These are phyloP conservation scores for Hirsutella rhossiliensis DNA, from an alignment of 2,329 filamentous ascomycete species.

Conservation along the genomic window DNA sequence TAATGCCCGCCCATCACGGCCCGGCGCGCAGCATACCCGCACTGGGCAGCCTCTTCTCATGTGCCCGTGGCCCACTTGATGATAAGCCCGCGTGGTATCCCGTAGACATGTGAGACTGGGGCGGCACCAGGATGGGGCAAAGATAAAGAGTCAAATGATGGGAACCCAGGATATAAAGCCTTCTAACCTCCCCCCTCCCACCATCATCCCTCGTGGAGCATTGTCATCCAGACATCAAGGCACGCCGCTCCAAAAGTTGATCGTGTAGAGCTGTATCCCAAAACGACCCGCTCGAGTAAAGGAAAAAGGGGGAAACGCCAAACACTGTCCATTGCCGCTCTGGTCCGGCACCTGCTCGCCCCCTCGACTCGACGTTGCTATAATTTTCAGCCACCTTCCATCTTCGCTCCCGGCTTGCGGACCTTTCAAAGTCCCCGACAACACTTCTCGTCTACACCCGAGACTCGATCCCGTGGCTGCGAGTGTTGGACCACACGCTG, in stretches of 20 bases:
- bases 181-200: too few species aligned
- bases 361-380: background rate
- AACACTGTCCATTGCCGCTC: background rate
- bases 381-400: background rate
- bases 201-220: too few species aligned
- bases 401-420: background rate
- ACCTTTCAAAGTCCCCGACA: background rate
- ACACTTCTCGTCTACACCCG: background rate
- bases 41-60: too few species aligned
- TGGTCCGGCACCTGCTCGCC: background rate
- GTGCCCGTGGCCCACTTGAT: too few species aligned
- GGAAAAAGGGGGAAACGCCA: background rate
- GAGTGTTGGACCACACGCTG: constrained; percentile 8
- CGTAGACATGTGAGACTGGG: too few species aligned
- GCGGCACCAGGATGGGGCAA: too few species aligned
- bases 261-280: background rate
- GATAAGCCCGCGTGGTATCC: too few species aligned
- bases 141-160: too few species aligned
- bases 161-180: too few species aligned
- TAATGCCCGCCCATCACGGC: too few species aligned
- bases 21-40: too few species aligned
- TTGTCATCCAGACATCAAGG: too few species aligned
- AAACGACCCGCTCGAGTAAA: background rate
- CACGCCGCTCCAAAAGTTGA: background rate
- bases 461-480: background rate